Conservation (phyloP, 768 basidiomycete species). For the Pleurotus eryngii region DNA sequence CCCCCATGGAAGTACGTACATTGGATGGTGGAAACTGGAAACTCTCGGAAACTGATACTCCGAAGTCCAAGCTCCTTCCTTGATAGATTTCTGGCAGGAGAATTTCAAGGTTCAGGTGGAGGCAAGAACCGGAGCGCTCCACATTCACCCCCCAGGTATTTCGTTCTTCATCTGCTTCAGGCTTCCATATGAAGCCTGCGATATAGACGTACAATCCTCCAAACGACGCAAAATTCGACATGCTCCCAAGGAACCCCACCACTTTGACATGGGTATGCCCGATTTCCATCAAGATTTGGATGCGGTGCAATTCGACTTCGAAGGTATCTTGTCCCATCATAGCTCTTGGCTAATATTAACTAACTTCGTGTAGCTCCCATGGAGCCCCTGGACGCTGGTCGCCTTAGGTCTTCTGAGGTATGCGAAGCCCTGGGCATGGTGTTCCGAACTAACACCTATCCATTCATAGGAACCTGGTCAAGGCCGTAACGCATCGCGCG, state of each 20-base stretch:
- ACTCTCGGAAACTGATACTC: background rate
- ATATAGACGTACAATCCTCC: constrained; percentile 36
- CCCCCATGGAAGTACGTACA: constrained; percentile 56
- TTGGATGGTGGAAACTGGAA: background rate
- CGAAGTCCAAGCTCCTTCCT: constrained; percentile 63
- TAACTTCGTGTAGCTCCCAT: background rate
- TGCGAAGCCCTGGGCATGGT: constrained; percentile 5
- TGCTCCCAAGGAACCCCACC: constrained; percentile 1
- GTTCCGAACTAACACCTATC: background rate
- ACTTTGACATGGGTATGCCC: constrained; percentile 11
- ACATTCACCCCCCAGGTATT: constrained; percentile 35
- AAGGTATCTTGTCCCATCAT: constrained; percentile 8
- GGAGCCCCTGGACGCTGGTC: constrained; percentile 11
- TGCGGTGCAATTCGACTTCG: constrained; percentile 12
- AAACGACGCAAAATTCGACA: constrained; percentile 47
- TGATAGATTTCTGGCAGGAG: constrained; percentile 73
- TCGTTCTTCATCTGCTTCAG: background rate
- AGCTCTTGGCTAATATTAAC: background rate
- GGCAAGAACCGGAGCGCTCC: constrained; percentile 46
- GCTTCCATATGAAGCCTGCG: background rate
- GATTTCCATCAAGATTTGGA: constrained; percentile 13
- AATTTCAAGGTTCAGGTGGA: constrained; percentile 71
- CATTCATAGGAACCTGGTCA: constrained; percentile 73
- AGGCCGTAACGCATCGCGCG: constrained; percentile 69
- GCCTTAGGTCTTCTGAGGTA: constrained; percentile 58